phyloP scores from a whole-genome alignment of 768 basidiomycete genomes.

The Mycena kentingensis region DNA sequence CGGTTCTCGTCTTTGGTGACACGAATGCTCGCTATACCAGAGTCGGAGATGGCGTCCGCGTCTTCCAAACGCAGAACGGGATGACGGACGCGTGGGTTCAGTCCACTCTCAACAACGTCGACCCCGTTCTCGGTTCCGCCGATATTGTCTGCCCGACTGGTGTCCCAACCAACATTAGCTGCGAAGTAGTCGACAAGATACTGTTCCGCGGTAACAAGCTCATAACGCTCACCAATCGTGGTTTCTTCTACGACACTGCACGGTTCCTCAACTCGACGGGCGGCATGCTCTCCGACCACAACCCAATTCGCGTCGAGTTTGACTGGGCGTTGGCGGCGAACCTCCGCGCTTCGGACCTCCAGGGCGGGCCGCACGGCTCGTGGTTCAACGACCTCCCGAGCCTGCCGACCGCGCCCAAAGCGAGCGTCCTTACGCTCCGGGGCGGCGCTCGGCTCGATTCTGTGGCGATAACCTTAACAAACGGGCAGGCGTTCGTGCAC shows the following conservation, averaged over 20 bases:
- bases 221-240: conserved; percentile 26
- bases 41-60: conserved; percentile 23
- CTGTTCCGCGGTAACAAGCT: conserved; percentile 30
- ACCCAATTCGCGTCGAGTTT: conserved; percentile 33
- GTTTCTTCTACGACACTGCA: conserved; percentile 35
- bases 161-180: conserved; percentile 34
- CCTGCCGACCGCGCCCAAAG: conserved; percentile 26
- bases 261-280: conserved; percentile 34
- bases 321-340: conserved; percentile 34
- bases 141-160: conserved; percentile 35
- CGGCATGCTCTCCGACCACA: conserved; percentile 38
- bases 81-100: conserved; percentile 32
- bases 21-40: conserved; percentile 41
- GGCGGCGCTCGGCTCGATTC: conserved; percentile 35
- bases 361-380: conserved; percentile 37
- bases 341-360: conserved; percentile 33
- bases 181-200: conserved; percentile 44
- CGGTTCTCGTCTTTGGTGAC: conserved; percentile 41
- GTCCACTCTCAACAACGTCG: conserved; percentile 27
- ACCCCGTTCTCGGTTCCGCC: conserved; percentile 29
- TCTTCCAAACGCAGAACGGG: conserved; percentile 19
- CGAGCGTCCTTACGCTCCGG: conserved; percentile 35
- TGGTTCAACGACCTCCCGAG: conserved; percentile 35
- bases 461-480: conserved; percentile 30
- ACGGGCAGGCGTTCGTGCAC: conserved; percentile 27